Evolutionary conservation across 257 asterid species (phyloP), one percentile per base, ranked within the genome.

Genomic region (Nicotiana undulata): DNA sequence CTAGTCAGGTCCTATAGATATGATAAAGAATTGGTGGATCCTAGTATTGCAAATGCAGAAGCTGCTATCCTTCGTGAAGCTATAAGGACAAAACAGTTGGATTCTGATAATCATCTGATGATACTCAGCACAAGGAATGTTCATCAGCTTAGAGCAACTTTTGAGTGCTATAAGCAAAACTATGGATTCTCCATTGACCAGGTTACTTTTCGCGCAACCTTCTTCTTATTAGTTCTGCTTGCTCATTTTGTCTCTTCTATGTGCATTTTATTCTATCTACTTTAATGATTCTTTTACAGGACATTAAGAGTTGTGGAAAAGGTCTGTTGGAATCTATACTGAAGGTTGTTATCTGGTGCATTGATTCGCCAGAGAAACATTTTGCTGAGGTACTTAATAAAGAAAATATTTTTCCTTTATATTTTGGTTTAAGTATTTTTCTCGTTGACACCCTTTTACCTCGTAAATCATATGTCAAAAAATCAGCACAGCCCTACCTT

Each of bases 301-400:
- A 90, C 70, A 86, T 94, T 22, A 55, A 53, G 87, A 84, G 84
- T 60, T 83, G 93, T 66, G 97, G 95, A 18, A 85, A 88, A 80
- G 91, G 91, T 83, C 81, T 81, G 37, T 51, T 88, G 67, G 95
- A 90, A 88, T 86, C 89, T 12, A 58, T 90, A 31, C 31, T 91
- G 88, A 89, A 88, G 84, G 95, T 89, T 66, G 88, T 83, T 63
- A 80, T 92, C 88, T 83, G 92, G 97, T 92, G 97, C 92, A 79
- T 91, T 22, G 90, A 85, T 80, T 55, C 87, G 68, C 98, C 98
- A 9, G 93, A 86, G 85, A 92, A 88, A 77, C 98, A 94, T 91
- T 94, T 91, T 81, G 95, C 97, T 17, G 95, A 88, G 97, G 98
- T 92, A 80, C 84, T 22, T 61, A 55, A 46, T 11, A n/a, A 20